phyloP scores from a whole-genome alignment of 306 rosid species.

The Quercus suber region DNA sequence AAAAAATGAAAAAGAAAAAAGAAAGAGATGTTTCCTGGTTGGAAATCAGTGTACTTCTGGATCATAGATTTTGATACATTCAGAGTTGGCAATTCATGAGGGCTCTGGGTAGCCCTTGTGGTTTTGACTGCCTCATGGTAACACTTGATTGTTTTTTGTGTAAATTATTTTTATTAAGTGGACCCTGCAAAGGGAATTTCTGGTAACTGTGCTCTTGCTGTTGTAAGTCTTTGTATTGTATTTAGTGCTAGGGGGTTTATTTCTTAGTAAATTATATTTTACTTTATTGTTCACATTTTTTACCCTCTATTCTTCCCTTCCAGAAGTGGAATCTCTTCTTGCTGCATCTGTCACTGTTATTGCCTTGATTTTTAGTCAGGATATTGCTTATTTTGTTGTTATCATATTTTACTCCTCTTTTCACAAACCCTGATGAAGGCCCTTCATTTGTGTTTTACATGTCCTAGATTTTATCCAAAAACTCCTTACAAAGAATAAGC shows the following conservation, averaged over 20 bases:
- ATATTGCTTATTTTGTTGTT: background rate
- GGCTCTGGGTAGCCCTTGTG: background rate
- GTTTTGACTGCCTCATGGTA: background rate
- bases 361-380: background rate
- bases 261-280: background rate
- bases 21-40: background rate
- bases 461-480: conserved; percentile 29
- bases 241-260: background rate
- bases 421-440: background rate
- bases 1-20: too few relatives aligned
- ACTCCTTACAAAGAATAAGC: conserved; percentile 31
- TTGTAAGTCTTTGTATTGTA: background rate
- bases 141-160: background rate
- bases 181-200: background rate
- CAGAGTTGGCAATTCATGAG: background rate
- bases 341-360: background rate
- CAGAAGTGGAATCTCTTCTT: background rate
- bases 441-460: background rate
- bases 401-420: background rate
- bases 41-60: background rate
- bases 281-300: background rate
- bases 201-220: background rate
- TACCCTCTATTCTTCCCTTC: background rate
- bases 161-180: background rate
- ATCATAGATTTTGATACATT: background rate